Evolutionary conservation across 2,329 filamentous ascomycete genomes (phyloP), one percentile per base, ranked within the genome.

Genomic region (Cordyceps javanica): DNA sequence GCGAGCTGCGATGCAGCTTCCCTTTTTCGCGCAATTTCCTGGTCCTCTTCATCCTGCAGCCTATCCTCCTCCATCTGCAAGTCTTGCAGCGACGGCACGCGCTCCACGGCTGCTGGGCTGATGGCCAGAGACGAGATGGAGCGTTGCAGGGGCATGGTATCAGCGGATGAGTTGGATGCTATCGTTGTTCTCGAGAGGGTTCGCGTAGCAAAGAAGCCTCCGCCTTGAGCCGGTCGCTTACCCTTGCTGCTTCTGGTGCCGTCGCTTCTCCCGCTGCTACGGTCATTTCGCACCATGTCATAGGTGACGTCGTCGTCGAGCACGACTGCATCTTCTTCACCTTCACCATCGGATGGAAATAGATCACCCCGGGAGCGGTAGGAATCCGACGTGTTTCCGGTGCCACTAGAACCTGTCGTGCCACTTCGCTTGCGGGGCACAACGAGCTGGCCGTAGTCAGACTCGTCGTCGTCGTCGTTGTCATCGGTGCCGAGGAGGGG

Each of bases 261-360:
- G 46, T 80, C 83, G n/a, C 67, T 69, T 51, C 61, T 68, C 30
- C 68, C 69, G 65, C 88, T 91, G 63, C 86, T 87, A 46, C 82
- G 81, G 66, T 91, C 91, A 62, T 88, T 84, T 54, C 88, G 83
- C 60, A 91, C 87, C 60, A 97, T 78, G 3, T 86, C 85, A 69
- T 96, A 86, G 3, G 91, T 90, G 65, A 97, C 95, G 67, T 97
- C 92, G 68, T 97, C 93, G 65, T 93, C 90, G 19, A 97, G 75
- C 13, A 91, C 90, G n/a, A 96, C 84, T 1, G 93, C 93, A 72
- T 97, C 93, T 69, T 96, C 92, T 62, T 95, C 91, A 55, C 92
- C 91, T 66, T 87, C 84, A 48, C 81, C 83, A 61, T 96, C 91
- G 65, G 91, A 96, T 0, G 91, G 91, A 63, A 97, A 94, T 13